Evolutionary conservation across 2,329 filamentous ascomycete species (phyloP).

Genomic region (Tolypocladium album): DNA sequence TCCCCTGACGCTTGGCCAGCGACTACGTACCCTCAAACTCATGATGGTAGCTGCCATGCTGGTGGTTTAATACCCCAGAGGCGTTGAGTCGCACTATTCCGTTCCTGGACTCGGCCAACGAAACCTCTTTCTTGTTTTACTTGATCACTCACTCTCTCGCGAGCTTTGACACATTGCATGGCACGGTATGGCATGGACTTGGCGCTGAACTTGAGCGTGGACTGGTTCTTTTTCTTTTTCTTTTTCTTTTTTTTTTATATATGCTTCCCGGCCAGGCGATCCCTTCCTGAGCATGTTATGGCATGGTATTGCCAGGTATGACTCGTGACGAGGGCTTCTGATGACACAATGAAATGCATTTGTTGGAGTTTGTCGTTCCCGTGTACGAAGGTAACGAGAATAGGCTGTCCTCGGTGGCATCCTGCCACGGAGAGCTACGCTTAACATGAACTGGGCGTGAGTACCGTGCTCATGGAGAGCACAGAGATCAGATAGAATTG

Average conservation of each 20-base stretch:
- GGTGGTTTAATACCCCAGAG: neutral
- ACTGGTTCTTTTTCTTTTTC: neutral
- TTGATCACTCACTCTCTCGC: constrained; percentile 2
- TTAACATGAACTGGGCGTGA: neutral
- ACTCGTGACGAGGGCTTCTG: neutral
- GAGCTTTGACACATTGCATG: constrained; percentile 11
- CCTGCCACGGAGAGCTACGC: neutral
- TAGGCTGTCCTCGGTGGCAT: neutral
- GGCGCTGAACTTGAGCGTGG: constrained; percentile 17
- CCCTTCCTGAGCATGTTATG: neutral
- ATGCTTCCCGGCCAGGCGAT: neutral
- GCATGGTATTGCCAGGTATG: neutral
- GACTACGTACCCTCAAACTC: neutral
- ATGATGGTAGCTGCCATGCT: neutral
- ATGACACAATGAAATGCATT: neutral
- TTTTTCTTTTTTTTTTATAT: neutral
- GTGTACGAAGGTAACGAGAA: neutral
- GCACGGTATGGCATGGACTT: constrained; percentile 18
- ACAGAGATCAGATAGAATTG: constrained; percentile 10
- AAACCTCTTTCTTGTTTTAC: constrained; percentile 8
- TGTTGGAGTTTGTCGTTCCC: neutral
- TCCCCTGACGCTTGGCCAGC: constrained; percentile 2
- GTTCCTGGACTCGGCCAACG: neutral
- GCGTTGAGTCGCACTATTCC: neutral
- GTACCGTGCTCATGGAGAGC: neutral